Conservation (phyloP, 768 basidiomycete species). For the Termitomyces sp. region DNA sequence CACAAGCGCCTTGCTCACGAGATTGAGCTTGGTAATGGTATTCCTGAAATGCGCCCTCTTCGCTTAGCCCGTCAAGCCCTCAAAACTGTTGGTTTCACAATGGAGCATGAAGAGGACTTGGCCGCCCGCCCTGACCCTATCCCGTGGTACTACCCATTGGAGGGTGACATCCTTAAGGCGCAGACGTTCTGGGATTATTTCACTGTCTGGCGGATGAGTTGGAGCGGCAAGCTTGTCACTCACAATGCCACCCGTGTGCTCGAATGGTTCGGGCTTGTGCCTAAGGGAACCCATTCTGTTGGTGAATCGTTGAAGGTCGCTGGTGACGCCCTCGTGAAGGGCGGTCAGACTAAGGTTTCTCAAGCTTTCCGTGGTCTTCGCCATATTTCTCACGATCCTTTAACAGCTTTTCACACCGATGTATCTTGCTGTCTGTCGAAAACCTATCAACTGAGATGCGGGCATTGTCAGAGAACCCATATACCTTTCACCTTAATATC, state of each 20-base stretch:
- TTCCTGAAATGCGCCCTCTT: slow-evolving; percentile 93
- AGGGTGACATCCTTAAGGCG: slow-evolving; percentile 88
- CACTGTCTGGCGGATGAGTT: slow-evolving; percentile 87
- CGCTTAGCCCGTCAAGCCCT: slow-evolving; percentile 71
- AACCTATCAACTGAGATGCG: slow-evolving; percentile 38
- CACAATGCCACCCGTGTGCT: slow-evolving; percentile 75
- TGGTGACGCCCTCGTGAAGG: slow-evolving; percentile 72
- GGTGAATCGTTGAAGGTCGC: slow-evolving; percentile 87
- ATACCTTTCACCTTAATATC: slow-evolving; percentile 18
- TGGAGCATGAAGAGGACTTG: slow-evolving; percentile 92
- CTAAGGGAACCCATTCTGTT: slow-evolving; percentile 90
- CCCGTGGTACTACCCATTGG: slow-evolving; percentile 96
- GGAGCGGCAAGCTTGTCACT: slow-evolving; percentile 79
- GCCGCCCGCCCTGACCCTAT: slow-evolving; percentile 76
- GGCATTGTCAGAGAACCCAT: neutral
- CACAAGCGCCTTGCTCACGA: slow-evolving; percentile 91
- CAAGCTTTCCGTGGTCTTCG: neutral
- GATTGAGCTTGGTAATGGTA: slow-evolving; percentile 94
- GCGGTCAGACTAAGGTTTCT: slow-evolving; percentile 81
- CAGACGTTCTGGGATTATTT: slow-evolving; percentile 93
- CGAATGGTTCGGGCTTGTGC: slow-evolving; percentile 77
- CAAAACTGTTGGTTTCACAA: slow-evolving; percentile 76
- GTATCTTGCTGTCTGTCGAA: slow-evolving; percentile 67
- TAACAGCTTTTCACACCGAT: slow-evolving; percentile 82
- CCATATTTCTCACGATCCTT: slow-evolving; percentile 2